A percentile compares a stretch with the other conserved stretches of the same genome.
These are phyloP conservation scores for Musa itinerans DNA, from an alignment of 176 grass and related monocot species.

Conservation along the genomic window DNA sequence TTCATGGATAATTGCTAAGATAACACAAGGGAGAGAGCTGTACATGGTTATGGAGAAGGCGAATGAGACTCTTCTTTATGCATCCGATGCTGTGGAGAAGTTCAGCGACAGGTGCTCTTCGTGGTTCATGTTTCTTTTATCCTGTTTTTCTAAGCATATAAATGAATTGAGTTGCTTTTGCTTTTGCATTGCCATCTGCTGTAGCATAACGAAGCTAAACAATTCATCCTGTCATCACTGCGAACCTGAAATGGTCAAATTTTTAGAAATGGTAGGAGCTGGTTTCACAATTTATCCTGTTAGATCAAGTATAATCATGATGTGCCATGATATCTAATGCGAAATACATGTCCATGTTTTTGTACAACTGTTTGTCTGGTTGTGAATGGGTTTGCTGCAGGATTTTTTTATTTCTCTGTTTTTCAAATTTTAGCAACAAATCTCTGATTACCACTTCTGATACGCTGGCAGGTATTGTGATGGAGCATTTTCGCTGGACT, in stretches of 20 bases:
- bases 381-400: neutral
- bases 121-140: constrained; percentile 9
- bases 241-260: neutral
- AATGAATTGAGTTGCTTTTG: neutral
- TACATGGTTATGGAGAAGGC: constrained; percentile 92
- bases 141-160: neutral
- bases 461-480: constrained; percentile 61
- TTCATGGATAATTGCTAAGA: constrained; percentile 87
- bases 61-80: constrained; percentile 84
- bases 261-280: neutral
- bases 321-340: neutral
- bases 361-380: no score
- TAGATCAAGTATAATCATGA: no score
- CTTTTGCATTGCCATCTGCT: neutral
- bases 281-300: neutral
- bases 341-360: neutral
- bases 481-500: constrained; percentile 73
- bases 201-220: neutral
- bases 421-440: neutral
- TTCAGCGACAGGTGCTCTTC: constrained; percentile 81
- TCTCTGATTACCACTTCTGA: constrained; percentile 4
- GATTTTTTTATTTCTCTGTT: neutral
- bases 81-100: constrained; percentile 83
- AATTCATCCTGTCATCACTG: neutral
- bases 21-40: constrained; percentile 64